phyloP scores from a whole-genome alignment of 306 rosid species.

The Rosa chinensis region DNA sequence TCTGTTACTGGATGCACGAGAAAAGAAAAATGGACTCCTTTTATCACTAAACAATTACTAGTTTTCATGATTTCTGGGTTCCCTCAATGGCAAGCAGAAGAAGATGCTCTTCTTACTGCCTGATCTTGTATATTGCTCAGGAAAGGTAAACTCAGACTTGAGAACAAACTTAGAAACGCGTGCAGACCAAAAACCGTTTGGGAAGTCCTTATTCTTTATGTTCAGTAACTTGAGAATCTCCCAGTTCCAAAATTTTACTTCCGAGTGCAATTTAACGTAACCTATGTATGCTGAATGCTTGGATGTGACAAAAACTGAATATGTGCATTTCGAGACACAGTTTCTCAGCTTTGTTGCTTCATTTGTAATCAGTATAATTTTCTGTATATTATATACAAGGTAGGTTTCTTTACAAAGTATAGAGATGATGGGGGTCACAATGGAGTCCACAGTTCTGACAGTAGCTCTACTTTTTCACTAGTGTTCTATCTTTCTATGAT shows the following conservation, averaged over 20 bases:
- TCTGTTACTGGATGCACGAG: neutral
- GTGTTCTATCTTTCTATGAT: conserved; percentile 3
- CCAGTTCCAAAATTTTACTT: neutral
- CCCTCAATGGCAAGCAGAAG: neutral
- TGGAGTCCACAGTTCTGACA: conserved; percentile 7
- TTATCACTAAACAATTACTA: neutral
- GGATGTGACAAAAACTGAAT: neutral
- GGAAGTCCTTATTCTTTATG: neutral
- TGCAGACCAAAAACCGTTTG: neutral
- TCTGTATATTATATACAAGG: conserved; percentile 29
- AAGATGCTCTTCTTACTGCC: neutral
- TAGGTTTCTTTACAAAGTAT: conserved; percentile 18
- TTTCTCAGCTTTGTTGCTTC: conserved; percentile 16
- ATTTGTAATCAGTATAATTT: conserved; percentile 21
- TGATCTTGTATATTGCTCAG: neutral
- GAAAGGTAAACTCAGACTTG: neutral
- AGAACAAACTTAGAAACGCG: neutral
- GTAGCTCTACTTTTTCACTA: conserved; percentile 8
- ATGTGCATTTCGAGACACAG: neutral
- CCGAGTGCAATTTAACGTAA: neutral
- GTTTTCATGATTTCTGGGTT: neutral
- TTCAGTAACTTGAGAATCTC: too few relatives aligned
- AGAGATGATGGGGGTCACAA: conserved; percentile 3
- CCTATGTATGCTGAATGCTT: neutral
- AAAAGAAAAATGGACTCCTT: neutral